Base-by-base conservation (phyloP, 192 early-diverging fungal species). In the Podila clonocystis region DNA sequence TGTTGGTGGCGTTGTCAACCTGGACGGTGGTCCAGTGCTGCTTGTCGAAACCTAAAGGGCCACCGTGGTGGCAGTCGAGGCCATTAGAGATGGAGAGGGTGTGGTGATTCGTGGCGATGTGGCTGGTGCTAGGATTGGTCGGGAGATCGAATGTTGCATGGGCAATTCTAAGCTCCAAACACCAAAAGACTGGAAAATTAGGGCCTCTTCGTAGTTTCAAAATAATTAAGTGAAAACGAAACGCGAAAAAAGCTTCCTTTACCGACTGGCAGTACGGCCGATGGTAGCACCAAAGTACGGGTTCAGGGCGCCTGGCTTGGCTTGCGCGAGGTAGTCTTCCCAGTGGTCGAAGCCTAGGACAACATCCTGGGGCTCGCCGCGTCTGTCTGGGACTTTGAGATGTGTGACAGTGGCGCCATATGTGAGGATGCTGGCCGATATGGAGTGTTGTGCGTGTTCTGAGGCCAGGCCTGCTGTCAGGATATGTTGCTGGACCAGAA, bases 11-110 rank as follows among this genome's bases (percentile, higher is more conserved):
- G 0, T 64, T 79, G 38, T 71, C 61, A 9, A 86, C 15, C 5
- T 91, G 36, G 26, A 83, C 48, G 2, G 76, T 88, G 3, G 57
- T 49, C 89, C 92, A 97, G 2, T 90, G 59, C 50, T 85, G 72
- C 68, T 94, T 93, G 86, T 97, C 95, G 68, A 94, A 96, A 2
- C 95, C 95, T 0, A 70, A 26, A 7, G 76, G 50, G 2, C 95
- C 95, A 61, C 95, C 95, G 63, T 98, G 97, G n/a, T 95, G 90
- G 6, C 83, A 82, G 62, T 96, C 95, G 12, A 86, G 82, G 5
- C 92, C 92, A 66, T 96, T 92, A 66, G 90, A 95, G 52, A 88
- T 74, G 1, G 86, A 73, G 22, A 95, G 80, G 1, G 64, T 26
- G 69, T 92, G 93, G 34, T 63, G 13, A 60, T 63, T 30, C 12